Evolutionary conservation across 495 filamentous ascomycete species (phyloP).

Genomic region (Lasiosphaeria miniovina): DNA sequence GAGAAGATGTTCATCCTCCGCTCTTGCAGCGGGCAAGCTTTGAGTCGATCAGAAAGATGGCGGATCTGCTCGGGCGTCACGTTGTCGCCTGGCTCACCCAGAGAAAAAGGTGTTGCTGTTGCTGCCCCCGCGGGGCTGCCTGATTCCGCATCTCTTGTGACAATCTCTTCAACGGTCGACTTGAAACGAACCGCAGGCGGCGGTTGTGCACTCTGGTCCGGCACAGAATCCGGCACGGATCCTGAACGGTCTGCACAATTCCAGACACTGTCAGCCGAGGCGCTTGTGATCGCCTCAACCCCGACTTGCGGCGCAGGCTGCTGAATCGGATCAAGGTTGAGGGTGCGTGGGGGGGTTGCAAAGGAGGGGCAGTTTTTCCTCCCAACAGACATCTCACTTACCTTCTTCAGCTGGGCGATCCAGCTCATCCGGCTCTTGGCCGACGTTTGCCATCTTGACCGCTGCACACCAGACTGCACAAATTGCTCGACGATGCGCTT

Average conservation of each 20-base stretch:
- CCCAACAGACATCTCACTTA: not conserved
- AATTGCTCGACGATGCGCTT: not conserved
- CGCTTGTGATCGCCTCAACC: constrained; percentile 14
- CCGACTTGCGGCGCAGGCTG: not conserved
- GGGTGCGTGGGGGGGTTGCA: constrained; percentile 18
- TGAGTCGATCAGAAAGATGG: constrained; percentile 67
- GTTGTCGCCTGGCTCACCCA: constrained; percentile 31
- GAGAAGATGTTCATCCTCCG: constrained; percentile 78
- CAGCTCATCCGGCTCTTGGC: constrained; percentile 19
- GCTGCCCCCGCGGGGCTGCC: constrained; percentile 18
- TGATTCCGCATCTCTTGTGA: constrained; percentile 43
- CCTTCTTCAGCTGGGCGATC: constrained; percentile 6
- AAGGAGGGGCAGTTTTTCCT: constrained; percentile 20
- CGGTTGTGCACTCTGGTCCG: constrained; percentile 17
- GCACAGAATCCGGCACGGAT: constrained; percentile 16
- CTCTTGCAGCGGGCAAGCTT: constrained; percentile 72
- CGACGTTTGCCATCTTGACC: constrained; percentile 20
- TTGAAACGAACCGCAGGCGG: constrained; percentile 72
- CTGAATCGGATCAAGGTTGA: not conserved
- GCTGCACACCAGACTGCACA: not conserved
- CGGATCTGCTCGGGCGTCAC: constrained; percentile 62
- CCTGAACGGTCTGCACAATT: not conserved
- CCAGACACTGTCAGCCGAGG: constrained; percentile 11
- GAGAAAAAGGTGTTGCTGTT: constrained; percentile 5
- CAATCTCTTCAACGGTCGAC: constrained; percentile 70